Conservation (phyloP, 768 basidiomycete species). For the Pleurotus tuber-regium region DNA sequence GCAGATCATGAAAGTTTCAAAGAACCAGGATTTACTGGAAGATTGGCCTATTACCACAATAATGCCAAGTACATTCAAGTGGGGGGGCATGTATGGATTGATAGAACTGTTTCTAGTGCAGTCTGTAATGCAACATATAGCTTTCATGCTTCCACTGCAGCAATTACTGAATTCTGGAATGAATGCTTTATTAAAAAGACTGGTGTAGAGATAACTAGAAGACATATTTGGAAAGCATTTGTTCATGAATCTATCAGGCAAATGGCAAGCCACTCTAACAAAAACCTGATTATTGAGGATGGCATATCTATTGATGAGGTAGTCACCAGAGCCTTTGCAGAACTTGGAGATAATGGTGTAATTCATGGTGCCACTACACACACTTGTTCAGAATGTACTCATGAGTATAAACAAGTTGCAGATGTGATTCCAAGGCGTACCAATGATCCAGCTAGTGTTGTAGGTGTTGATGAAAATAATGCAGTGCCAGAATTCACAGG, state of each 20-base stretch:
- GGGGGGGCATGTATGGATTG: conserved; percentile 14
- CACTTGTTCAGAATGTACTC: conserved; percentile 12
- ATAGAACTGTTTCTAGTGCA: conserved; percentile 13
- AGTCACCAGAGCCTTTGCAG: neutral
- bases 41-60: conserved; percentile 9
- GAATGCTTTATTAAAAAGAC: conserved; percentile 8
- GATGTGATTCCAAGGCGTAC: neutral
- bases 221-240: conserved; percentile 20
- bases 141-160: conserved; percentile 19
- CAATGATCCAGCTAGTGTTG: conserved; percentile 1
- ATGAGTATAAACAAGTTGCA: conserved; percentile 9
- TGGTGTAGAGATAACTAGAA: conserved; percentile 5
- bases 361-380: conserved; percentile 8
- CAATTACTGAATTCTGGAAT: conserved; percentile 16
- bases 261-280: conserved; percentile 11
- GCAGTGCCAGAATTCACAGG: conserved; percentile 3
- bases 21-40: neutral
- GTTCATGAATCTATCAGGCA: conserved; percentile 18
- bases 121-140: conserved; percentile 17
- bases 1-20: conserved; percentile 18
- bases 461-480: conserved; percentile 7
- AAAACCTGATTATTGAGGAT: conserved; percentile 3
- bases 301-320: conserved; percentile 9
- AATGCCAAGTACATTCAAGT: conserved; percentile 16
- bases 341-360: conserved; percentile 11